These are phyloP conservation scores for Ichthyophonus hoferi DNA, from an alignment of 208 protist genomes.

Conservation along the genomic window DNA sequence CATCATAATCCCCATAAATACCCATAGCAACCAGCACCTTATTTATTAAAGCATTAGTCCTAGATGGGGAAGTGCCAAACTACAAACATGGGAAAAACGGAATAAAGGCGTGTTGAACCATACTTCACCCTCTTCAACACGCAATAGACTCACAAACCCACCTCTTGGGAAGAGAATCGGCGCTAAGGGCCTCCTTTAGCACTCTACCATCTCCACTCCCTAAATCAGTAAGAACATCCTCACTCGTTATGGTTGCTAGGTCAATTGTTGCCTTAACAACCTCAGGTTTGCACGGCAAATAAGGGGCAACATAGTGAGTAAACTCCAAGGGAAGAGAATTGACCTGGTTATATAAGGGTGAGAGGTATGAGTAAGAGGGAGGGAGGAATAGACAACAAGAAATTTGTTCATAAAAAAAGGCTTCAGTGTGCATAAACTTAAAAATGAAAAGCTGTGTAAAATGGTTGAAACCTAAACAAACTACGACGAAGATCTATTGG, in stretches of 20 bases:
- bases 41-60: too few relatives aligned
- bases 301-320: neutral
- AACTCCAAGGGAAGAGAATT: neutral
- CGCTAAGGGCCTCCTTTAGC: neutral
- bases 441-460: too few relatives aligned
- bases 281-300: neutral
- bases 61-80: too few relatives aligned
- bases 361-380: neutral
- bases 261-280: neutral
- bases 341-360: neutral
- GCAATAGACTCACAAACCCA: neutral
- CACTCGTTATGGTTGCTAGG: neutral
- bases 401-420: too few relatives aligned
- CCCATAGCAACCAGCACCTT: too few relatives aligned
- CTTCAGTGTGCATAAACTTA: too few relatives aligned
- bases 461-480: too few relatives aligned
- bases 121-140: too few relatives aligned
- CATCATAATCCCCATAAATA: too few relatives aligned
- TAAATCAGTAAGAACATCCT: neutral
- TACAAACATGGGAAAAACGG: too few relatives aligned
- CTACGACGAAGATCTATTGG: too few relatives aligned
- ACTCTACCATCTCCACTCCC: neutral
- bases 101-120: too few relatives aligned
- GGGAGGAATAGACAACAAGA: neutral
- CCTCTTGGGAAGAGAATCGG: neutral